Percentiles rank a stretch among this genome's conserved stretches.
Conservation (phyloP, 23 red algal species). For the Agarophyton chilense region DNA sequence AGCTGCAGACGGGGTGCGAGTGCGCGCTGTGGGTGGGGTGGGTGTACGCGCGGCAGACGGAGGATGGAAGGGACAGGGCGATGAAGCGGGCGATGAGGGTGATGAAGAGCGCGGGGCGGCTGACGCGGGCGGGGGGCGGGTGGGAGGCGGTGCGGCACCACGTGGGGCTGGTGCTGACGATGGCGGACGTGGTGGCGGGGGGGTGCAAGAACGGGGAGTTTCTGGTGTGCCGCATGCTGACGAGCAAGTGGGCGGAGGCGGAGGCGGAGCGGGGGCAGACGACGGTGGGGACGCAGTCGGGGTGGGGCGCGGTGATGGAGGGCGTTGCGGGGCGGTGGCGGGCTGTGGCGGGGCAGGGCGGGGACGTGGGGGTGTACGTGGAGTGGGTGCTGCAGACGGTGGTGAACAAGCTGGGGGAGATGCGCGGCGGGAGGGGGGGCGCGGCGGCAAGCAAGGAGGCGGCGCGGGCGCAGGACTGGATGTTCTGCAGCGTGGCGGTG, state of each 20-base stretch:
- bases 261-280: too few species aligned
- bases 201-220: conserved; percentile 28
- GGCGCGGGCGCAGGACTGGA: conserved; percentile 24
- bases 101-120: conserved; percentile 5
- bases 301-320: too few species aligned
- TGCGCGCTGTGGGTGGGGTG: conserved; percentile 38
- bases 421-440: not conserved
- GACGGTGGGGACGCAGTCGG: too few species aligned
- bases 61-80: conserved; percentile 35
- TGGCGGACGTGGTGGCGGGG: conserved; percentile 1
- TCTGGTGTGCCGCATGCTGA: conserved; percentile 49
- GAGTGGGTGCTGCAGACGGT: conserved; percentile 36
- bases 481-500: conserved; percentile 16
- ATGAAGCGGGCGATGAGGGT: conserved; percentile 58
- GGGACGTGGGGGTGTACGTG: conserved; percentile 17
- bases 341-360: not conserved
- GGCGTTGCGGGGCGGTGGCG: not conserved
- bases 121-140: not conserved
- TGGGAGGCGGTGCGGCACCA: conserved; percentile 27
- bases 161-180: conserved; percentile 13
- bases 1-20: conserved; percentile 43
- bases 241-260: conserved; percentile 38
- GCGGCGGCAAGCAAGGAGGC: not conserved
- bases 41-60: conserved; percentile 14
- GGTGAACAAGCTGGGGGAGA: not conserved